Conservation (phyloP, 2,329 filamentous ascomycete genomes). For the Claviceps sorghi region DNA sequence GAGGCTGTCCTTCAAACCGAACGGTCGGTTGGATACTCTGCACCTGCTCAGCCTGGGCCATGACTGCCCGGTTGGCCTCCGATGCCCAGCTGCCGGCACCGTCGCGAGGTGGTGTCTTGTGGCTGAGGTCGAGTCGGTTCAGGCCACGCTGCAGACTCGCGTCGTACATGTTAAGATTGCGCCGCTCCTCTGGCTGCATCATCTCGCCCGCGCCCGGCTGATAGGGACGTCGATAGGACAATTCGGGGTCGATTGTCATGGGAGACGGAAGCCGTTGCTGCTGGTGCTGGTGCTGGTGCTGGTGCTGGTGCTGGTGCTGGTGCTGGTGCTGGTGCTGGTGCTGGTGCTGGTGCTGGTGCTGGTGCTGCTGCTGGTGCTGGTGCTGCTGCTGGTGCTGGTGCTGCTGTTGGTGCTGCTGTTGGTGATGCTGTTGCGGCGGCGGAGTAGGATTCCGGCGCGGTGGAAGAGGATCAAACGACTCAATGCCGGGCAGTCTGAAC, state of each 20-base stretch:
- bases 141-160: constrained; percentile 51
- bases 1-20: constrained; percentile 37
- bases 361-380: constrained; percentile 26
- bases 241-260: constrained; percentile 55
- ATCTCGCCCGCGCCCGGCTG: constrained; percentile 16
- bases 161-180: constrained; percentile 46
- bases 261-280: constrained; percentile 54
- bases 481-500: constrained; percentile 72
- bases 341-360: constrained; percentile 36
- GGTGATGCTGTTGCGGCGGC: constrained; percentile 31
- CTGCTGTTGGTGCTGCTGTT: constrained; percentile 36
- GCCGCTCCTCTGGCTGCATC: constrained; percentile 29
- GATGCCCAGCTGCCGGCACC: constrained; percentile 40
- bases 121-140: constrained; percentile 49
- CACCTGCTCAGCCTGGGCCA: constrained; percentile 38
- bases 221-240: constrained; percentile 19
- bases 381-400: constrained; percentile 26
- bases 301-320: constrained; percentile 26
- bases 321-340: constrained; percentile 27
- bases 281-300: constrained; percentile 31
- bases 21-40: constrained; percentile 32
- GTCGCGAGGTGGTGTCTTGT: constrained; percentile 35
- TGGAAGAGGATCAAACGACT: constrained; percentile 72
- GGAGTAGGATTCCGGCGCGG: constrained; percentile 44
- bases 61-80: constrained; percentile 40